These are phyloP conservation scores for Stephania cephalantha DNA, from an alignment of 164 flowering plant species.

Conservation along the genomic window DNA sequence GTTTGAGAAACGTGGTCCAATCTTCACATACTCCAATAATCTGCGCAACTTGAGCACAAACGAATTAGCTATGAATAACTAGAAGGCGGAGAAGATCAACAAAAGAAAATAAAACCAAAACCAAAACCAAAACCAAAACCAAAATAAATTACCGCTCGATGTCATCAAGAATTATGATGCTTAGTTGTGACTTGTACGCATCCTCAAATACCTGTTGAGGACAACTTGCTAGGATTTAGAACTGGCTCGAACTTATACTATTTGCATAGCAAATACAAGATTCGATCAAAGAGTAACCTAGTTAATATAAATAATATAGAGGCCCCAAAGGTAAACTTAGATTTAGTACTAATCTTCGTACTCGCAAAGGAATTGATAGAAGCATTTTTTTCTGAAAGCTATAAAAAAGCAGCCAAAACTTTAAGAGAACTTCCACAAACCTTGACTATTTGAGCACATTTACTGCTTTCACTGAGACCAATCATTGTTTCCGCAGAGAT, in stretches of 20 bases:
- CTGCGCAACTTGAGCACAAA: conserved; percentile 32
- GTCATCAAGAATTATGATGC: conserved; percentile 90
- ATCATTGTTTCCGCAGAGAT: conserved; percentile 91
- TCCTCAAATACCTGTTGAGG: conserved; percentile 82
- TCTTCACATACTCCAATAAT: conserved; percentile 75
- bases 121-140: conserved; percentile 10
- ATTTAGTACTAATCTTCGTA: background rate
- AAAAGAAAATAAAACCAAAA: conserved; percentile 7
- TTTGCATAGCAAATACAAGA: background rate
- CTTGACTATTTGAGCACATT: conserved; percentile 93
- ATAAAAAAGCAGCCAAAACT: background rate
- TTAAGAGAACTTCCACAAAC: conserved; percentile 27
- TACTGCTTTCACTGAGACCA: conserved; percentile 87
- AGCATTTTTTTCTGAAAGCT: background rate
- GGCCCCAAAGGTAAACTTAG: background rate
- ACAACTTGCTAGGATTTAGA: background rate
- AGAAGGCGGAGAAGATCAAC: background rate
- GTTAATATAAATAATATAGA: background rate
- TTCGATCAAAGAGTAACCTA: background rate
- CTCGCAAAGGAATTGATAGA: background rate
- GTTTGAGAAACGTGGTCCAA: conserved; percentile 97
- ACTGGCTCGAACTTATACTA: background rate
- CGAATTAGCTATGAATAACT: background rate
- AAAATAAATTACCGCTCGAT: conserved; percentile 67
- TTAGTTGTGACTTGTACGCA: conserved; percentile 90